Percentiles rank a stretch among this genome's conserved stretches.
phyloP scores from a whole-genome alignment of 176 grass and related monocot species.

The Hordeum marinum region DNA sequence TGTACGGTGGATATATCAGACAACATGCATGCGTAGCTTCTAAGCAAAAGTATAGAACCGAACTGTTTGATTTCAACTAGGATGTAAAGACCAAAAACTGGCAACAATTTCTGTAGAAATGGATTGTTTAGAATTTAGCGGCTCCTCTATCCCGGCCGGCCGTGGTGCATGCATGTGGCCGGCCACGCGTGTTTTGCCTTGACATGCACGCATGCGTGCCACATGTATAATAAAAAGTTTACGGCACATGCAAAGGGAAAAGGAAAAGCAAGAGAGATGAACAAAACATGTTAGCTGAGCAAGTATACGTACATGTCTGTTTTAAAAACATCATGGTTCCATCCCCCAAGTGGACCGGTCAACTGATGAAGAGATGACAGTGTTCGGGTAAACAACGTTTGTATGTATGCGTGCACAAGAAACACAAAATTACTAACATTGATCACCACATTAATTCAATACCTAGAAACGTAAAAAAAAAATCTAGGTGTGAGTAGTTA shows the following conservation, averaged over 20 bases:
- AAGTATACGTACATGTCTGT: background rate
- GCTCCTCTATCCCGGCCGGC: background rate
- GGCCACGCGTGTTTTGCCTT: background rate
- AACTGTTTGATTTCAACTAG: constrained; percentile 11
- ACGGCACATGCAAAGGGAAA: background rate
- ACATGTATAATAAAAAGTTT: background rate
- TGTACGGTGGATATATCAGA: background rate
- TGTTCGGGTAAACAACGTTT: too few relatives aligned
- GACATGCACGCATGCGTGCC: background rate
- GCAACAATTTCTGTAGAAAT: constrained; percentile 24
- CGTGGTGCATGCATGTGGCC: background rate
- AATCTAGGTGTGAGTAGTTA: too few relatives aligned
- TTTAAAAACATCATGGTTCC: background rate
- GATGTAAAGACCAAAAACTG: constrained; percentile 22
- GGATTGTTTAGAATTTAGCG: background rate
- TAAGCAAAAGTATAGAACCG: constrained; percentile 30
- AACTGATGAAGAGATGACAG: too few relatives aligned
- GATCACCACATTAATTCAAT: too few relatives aligned
- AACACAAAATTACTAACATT: too few relatives aligned
- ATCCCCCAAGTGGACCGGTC: too few relatives aligned
- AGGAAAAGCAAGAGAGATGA: background rate
- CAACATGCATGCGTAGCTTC: constrained; percentile 36
- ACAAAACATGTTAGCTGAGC: background rate
- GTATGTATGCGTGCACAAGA: too few relatives aligned
- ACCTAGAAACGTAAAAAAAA: too few relatives aligned